Percentiles rank a stretch among this genome's conserved stretches.
Evolutionary conservation across 1,284 basidiomycete species (phyloP).

Genomic region (Cerrena zonata): DNA sequence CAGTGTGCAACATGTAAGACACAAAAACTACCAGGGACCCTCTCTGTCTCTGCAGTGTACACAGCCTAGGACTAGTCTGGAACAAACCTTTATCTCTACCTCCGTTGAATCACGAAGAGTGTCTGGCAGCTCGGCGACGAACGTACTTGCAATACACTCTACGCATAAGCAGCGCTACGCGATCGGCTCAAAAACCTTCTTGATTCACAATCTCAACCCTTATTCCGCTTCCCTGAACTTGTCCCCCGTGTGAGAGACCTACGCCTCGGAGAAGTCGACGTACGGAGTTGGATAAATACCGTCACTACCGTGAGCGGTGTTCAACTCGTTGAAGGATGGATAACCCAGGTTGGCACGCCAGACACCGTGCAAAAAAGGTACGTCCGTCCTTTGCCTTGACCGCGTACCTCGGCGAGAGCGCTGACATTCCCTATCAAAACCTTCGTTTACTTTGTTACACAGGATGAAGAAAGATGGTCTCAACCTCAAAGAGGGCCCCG

Average conservation of each 20-base stretch:
- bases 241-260: too few species aligned
- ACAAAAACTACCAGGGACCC: too few species aligned
- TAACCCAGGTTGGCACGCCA: slow-evolving; percentile 64
- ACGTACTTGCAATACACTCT: too few species aligned
- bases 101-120: not conserved
- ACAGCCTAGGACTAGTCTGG: too few species aligned
- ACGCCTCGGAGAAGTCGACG: too few species aligned
- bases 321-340: slow-evolving; percentile 43
- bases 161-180: not conserved
- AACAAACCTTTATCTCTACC: not conserved
- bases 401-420: not conserved
- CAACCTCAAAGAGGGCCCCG: slow-evolving; percentile 40
- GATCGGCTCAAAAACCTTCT: too few species aligned
- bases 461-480: slow-evolving; percentile 45
- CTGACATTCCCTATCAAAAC: not conserved
- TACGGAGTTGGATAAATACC: too few species aligned
- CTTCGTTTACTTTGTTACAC: not conserved
- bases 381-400: slow-evolving; percentile 5
- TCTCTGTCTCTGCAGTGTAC: too few species aligned
- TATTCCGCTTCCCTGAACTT: not conserved
- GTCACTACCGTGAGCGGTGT: too few species aligned
- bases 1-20: too few species aligned
- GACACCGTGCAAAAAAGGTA: slow-evolving; percentile 29
- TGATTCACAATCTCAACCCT: not conserved
- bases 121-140: too few species aligned